Conservation (phyloP, 345 rosid genomes). For the Salix arbutifolia region DNA sequence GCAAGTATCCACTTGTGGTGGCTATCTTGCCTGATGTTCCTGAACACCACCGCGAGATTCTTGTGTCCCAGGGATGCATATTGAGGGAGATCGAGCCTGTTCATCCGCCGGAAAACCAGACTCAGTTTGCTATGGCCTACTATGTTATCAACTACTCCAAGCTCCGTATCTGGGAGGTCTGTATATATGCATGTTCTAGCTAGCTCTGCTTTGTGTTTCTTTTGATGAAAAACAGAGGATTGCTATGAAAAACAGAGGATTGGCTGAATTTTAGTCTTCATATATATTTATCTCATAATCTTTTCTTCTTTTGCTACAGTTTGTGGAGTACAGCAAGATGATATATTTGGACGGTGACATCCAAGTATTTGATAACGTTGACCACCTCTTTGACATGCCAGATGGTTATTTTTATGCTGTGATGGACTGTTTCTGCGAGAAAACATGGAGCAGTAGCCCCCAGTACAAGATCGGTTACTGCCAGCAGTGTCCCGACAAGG, state of each 20-base stretch:
- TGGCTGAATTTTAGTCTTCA: neutral
- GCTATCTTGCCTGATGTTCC: conserved; percentile 86
- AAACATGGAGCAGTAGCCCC: conserved; percentile 58
- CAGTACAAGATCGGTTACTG: conserved; percentile 68
- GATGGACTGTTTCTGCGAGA: conserved; percentile 82
- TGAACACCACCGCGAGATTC: conserved; percentile 55
- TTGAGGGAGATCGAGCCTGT: conserved; percentile 63
- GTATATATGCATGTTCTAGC: conserved; percentile 4
- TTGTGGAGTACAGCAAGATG: conserved; percentile 68
- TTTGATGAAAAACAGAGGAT: neutral
- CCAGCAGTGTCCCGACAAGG: conserved; percentile 71
- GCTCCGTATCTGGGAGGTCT: conserved; percentile 82
- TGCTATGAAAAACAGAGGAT: neutral
- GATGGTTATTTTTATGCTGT: conserved; percentile 68
- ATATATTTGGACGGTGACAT: conserved; percentile 77
- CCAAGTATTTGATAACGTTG: conserved; percentile 70
- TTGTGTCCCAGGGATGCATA: conserved; percentile 65
- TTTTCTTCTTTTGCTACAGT: conserved; percentile 47
- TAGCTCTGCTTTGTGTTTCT: neutral
- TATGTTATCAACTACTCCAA: conserved; percentile 83
- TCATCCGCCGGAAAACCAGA: conserved; percentile 63
- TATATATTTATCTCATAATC: neutral
- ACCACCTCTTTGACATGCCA: conserved; percentile 54
- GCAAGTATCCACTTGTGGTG: conserved; percentile 67
- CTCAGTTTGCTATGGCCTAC: conserved; percentile 71